Conservation (phyloP, 345 rosid species). For the Xanthoceras sorbifolium region DNA sequence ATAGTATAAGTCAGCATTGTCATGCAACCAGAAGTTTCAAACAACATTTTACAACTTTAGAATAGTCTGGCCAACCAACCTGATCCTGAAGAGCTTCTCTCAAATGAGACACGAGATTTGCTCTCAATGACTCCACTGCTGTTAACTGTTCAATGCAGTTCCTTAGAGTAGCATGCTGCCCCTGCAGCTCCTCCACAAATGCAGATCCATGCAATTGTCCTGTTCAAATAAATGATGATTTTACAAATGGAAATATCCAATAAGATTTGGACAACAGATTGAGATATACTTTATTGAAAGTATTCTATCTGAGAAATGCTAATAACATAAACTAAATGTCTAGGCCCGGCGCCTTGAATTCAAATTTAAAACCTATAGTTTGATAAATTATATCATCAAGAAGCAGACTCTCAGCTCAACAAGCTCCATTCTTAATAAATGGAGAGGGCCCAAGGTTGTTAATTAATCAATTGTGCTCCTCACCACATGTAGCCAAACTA, state of each 20-base stretch:
- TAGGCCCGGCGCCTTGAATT: not conserved
- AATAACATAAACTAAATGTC: not conserved
- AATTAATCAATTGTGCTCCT: not conserved
- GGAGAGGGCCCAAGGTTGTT: not conserved
- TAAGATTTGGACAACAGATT: constrained; percentile 5
- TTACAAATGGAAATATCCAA: not conserved
- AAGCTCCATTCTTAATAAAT: not conserved
- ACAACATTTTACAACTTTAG: constrained; percentile 4
- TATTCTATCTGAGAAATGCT: not conserved
- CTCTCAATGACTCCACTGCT: constrained; percentile 63
- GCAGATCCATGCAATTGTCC: constrained; percentile 54
- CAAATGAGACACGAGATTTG: constrained; percentile 65
- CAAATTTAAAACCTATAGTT: not conserved
- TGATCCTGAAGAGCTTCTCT: constrained; percentile 89
- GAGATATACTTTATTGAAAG: not conserved
- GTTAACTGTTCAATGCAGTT: constrained; percentile 74
- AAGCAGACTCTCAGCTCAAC: not conserved
- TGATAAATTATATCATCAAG: constrained; percentile 1
- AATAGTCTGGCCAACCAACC: constrained; percentile 46
- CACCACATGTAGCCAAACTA: not conserved
- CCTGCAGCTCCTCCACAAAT: constrained; percentile 70
- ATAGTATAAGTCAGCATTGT: constrained; percentile 28
- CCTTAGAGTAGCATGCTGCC: constrained; percentile 64
- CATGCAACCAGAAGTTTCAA: constrained; percentile 4
- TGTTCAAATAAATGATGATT: constrained; percentile 32